These are phyloP conservation scores for Paramecium primaurelia DNA, from an alignment of 73 alveolate genomes.

Conservation along the genomic window DNA sequence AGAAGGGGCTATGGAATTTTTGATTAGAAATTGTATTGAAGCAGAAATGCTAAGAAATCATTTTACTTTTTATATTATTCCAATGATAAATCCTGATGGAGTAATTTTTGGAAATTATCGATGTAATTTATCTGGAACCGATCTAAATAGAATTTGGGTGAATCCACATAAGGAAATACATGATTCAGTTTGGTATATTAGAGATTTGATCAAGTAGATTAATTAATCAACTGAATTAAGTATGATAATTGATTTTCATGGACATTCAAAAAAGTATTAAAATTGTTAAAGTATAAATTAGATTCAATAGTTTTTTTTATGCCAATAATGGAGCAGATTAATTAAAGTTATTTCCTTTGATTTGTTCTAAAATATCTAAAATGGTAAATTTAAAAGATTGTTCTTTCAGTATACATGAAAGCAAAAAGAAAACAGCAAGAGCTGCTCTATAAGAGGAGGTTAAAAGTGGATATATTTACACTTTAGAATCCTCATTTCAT, in stretches of 20 bases:
- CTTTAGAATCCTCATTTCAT: neutral
- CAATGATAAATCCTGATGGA: conserved; percentile 59
- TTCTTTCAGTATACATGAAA: neutral
- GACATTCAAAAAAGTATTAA: conserved; percentile 15
- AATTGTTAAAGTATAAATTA: neutral
- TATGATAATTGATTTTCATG: conserved; percentile 33
- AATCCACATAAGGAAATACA: conserved; percentile 73
- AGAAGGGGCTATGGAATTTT: conserved; percentile 71
- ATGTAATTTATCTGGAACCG: conserved; percentile 29
- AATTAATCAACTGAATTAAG: neutral
- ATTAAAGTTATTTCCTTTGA: neutral
- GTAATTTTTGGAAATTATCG: conserved; percentile 55
- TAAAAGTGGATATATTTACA: neutral
- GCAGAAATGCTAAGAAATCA: conserved; percentile 74
- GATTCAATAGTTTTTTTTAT: neutral
- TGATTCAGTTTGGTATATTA: conserved; percentile 69
- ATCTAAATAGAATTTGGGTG: conserved; percentile 67
- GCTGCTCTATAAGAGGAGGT: neutral
- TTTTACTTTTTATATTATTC: conserved; percentile 64
- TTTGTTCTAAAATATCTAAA: neutral
- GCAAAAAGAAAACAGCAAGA: neutral
- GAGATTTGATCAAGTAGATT: conserved; percentile 59
- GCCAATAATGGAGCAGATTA: neutral
- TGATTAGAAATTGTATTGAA: conserved; percentile 70
- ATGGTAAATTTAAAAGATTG: neutral